Conservation (phyloP, 108 stramenopile genomes). For the Nannochloropsis oceanica region DNA sequence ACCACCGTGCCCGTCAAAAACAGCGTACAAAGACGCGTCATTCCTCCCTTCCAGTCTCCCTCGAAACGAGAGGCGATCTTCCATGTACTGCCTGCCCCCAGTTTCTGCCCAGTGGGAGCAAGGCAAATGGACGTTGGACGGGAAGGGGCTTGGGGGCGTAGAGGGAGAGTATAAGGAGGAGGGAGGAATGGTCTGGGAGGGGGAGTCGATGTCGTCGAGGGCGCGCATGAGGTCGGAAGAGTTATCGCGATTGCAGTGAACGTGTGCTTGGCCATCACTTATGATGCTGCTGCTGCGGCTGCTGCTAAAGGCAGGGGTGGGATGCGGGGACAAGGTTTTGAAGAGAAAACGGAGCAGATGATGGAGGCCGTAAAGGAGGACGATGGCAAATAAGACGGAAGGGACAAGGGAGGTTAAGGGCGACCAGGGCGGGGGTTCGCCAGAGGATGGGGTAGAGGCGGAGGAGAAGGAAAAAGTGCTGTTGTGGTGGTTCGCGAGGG, state of each 20-base stretch:
- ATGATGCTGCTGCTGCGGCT: too few relatives aligned
- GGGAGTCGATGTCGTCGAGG: too few relatives aligned
- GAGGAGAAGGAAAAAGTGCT: background rate
- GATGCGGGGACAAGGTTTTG: background rate
- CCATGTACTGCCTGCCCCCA: background rate
- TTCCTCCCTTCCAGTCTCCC: background rate
- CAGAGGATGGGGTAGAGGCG: background rate
- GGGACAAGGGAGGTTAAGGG: background rate
- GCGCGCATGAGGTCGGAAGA: too few relatives aligned
- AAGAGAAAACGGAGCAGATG: background rate
- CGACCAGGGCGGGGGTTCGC: background rate
- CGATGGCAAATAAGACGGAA: background rate
- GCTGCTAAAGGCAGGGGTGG: background rate
- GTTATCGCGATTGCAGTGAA: too few relatives aligned
- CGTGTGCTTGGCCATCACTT: too few relatives aligned
- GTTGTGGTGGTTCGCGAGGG: background rate
- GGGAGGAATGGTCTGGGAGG: too few relatives aligned
- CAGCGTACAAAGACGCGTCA: background rate
- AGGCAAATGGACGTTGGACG: background rate
- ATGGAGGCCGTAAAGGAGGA: background rate
- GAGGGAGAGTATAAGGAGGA: too few relatives aligned
- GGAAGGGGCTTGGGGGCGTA: too few relatives aligned
- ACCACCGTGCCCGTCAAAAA: conserved; percentile 23
- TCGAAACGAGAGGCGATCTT: background rate
- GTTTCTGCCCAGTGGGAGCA: background rate